Evolutionary conservation across 441 rosid genomes (phyloP), one percentile per base, ranked within the genome.

Genomic region (Pelargonium myrrhifolium): DNA sequence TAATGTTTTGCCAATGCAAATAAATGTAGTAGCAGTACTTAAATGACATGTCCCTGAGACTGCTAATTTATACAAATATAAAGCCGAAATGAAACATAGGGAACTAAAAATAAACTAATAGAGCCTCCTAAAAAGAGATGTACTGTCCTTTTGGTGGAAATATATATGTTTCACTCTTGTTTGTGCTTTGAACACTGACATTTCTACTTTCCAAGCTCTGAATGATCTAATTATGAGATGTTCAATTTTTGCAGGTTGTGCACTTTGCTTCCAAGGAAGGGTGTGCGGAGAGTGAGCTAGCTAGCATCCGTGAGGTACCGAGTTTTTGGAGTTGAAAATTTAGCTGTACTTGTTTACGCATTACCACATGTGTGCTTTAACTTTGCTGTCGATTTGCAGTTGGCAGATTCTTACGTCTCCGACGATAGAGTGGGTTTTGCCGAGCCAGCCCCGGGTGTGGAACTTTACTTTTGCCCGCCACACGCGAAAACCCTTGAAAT

Each of bases 351-450:
- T 35, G 39, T 35, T 35, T 35, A 7, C 39, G 6, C 9, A 31
- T 35, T 35, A 6, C 9, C 9, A 35, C 9, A 35, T 35, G 39
- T 35, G 0, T 35, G 51, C 5, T 45, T 11, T 45, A 10, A 45
- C 14, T 45, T 45, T 51, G 9, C 1, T 15, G 9, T n/a, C 6
- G 15, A 49, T n/a, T 3, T 72, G 74, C 92, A 92, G 97, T 89
- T 81, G 45, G 86, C 82, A 9, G 91, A 86, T 42, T 81, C 86
- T 0, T 90, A 90, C 62, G 74, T 72, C 2, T 12, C 56, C 65
- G 97, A 90, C 43, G 86, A 74, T 74, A 82, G 97, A 55, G 96
- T 88, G 69, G 98, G 97, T 58, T 77, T 78, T 64, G 90, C 86
- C 2, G 97, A 90, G 84, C 90, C 98, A 12, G 80, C 76, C 39